A percentile compares a stretch with the other conserved stretches of the same genome.
These are phyloP conservation scores for Diaporthe humulicola DNA, from an alignment of 2,329 filamentous ascomycete genomes.

Conservation along the genomic window DNA sequence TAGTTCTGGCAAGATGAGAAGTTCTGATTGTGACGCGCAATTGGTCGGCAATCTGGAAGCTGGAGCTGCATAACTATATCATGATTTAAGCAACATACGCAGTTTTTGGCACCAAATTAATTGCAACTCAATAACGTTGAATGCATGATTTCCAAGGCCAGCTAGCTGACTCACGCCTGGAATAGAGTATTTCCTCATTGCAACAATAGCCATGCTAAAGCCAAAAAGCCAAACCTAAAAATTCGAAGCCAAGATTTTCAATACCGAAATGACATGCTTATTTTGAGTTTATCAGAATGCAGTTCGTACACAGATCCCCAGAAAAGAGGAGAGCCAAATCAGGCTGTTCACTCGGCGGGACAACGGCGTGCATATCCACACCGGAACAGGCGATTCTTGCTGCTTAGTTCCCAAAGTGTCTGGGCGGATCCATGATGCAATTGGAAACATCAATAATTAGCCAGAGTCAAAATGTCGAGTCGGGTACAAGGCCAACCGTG, in stretches of 20 bases:
- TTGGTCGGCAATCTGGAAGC: background rate
- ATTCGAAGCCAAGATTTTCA: background rate
- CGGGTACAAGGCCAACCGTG: background rate
- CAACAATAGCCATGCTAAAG: background rate
- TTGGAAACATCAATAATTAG: too few relatives aligned
- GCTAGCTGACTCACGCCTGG: too few relatives aligned
- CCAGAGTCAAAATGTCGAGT: too few relatives aligned
- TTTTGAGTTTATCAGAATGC: background rate
- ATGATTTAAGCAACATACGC: background rate
- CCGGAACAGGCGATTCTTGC: too few relatives aligned
- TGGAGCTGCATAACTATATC: background rate
- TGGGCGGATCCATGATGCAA: background rate
- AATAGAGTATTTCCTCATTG: background rate
- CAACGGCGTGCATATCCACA: background rate
- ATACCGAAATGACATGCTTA: background rate
- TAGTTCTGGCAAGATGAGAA: background rate
- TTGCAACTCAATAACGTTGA: background rate
- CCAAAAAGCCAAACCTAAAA: background rate
- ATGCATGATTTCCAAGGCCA: background rate
- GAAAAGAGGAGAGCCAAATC: background rate
- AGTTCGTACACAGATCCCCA: background rate
- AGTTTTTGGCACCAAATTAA: too few relatives aligned
- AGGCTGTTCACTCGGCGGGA: background rate
- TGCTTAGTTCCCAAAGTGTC: background rate
- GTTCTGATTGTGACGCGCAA: too few relatives aligned